A percentile compares a stretch with the other conserved stretches of the same genome.
These are phyloP conservation scores for Saprolegnia parasitica DNA, from an alignment of 352 stramenopile species.

Conservation along the genomic window DNA sequence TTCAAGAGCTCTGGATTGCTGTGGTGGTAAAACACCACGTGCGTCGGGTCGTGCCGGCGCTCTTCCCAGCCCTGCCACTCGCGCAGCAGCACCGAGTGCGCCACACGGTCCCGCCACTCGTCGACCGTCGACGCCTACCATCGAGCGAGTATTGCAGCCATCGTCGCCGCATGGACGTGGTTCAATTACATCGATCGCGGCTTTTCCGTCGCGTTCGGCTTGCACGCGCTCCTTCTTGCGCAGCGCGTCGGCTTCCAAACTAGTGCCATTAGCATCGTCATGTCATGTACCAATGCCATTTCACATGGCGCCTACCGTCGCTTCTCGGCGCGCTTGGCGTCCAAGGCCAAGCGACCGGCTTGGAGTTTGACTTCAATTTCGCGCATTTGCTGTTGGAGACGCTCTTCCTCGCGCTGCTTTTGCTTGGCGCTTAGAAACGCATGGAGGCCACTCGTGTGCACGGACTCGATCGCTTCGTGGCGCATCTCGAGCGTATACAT, in stretches of 20 bases:
- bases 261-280: background rate
- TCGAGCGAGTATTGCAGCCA: background rate
- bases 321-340: constrained; percentile 28
- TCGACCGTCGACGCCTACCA: constrained; percentile 28
- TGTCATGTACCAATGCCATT: background rate
- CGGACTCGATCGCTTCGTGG: constrained; percentile 23
- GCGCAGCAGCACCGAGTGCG: constrained; percentile 39
- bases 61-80: constrained; percentile 57
- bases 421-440: constrained; percentile 29
- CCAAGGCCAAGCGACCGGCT: constrained; percentile 17
- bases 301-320: background rate
- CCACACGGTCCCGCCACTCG: constrained; percentile 54
- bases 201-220: constrained; percentile 10
- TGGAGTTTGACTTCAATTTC: constrained; percentile 28
- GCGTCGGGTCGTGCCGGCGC: constrained; percentile 48
- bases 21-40: constrained; percentile 65
- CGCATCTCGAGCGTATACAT: constrained; percentile 29
- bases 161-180: too few relatives aligned
- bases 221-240: background rate
- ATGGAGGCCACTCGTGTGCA: constrained; percentile 22
- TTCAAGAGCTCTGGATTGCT: constrained; percentile 46
- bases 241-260: constrained; percentile 13
- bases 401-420: constrained; percentile 60
- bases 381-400: constrained; percentile 45
- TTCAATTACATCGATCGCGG: constrained; percentile 18